Evolutionary conservation across 116 monocot species (phyloP), one percentile per base, ranked within the genome.

Genomic region (Trichopus zeylanicus): DNA sequence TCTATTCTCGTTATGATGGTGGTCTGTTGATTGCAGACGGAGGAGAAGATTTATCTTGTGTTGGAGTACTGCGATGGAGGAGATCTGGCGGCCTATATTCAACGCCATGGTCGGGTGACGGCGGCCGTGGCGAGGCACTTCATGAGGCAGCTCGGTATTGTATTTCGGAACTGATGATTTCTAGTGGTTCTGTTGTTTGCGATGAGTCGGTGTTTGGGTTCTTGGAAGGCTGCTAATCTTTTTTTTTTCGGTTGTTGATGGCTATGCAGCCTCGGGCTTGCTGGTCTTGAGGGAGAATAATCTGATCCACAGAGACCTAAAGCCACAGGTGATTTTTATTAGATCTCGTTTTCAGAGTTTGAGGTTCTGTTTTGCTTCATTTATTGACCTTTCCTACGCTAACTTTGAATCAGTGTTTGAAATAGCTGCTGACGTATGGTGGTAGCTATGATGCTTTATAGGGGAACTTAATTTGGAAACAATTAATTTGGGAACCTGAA

Each of bases 221-320:
- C n/a, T 42, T 18, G 42, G 7, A 42, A 42, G n/a, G 42, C n/a
- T 13, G n/a, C 13, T n/a, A n/a, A 42, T n/a, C n/a, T 42, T 37
- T 11, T 37, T 37, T 42, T 42, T 42, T n/a, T n/a, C n/a, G n/a
- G 13, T 13, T 70, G 12, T 23, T 60, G 26, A 2, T 19, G 49
- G 23, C 25, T 66, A 6, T 61, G 42, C 62, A 75, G 80, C 75
- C n/a, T 62, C 62, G 5, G 80, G 80, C 7, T 55, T 81, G 69
- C 53, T 72, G 22, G 49, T 76, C 24, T 60, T 76, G 7, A 47
- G 68, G 34, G 75, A 68, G 25, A 75, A 72, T 26, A 71, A 71
- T 55, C 71, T 81, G 16, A 74, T 81, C 42, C 81, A 76, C 60
- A 60, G 81, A 21, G 81, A 76, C 55, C 55, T 81, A 63, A 81